Evolutionary conservation across 768 basidiomycete species (phyloP).

Genomic region (Lanmaoa pseudosensibilis): DNA sequence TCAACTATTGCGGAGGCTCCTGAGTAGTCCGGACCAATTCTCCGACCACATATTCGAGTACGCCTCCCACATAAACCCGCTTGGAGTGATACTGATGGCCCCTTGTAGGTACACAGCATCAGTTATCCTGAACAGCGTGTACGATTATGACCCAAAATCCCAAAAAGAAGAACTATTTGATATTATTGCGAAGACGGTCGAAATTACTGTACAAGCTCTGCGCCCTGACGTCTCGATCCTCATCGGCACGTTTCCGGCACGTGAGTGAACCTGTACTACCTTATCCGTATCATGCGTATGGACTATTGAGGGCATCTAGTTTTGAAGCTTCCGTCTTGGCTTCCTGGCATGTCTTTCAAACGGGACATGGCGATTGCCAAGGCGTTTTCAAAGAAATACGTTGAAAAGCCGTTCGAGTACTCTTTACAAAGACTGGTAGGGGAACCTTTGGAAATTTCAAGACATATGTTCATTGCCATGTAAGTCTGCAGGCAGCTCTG

Average conservation of each 20-base stretch:
- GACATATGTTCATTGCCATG: neutral
- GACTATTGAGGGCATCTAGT: conserved; percentile 5
- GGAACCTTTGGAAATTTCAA: neutral
- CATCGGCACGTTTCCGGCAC: conserved; percentile 15
- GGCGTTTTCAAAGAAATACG: conserved; percentile 14
- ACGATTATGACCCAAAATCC: conserved; percentile 19
- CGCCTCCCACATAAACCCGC: neutral
- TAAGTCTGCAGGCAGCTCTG: conserved; percentile 8
- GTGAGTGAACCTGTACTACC: conserved; percentile 5
- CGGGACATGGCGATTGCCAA: conserved; percentile 20
- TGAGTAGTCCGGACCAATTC: conserved; percentile 35
- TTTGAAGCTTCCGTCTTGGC: conserved; percentile 23
- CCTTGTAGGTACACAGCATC: conserved; percentile 20
- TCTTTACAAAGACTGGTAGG: conserved; percentile 22
- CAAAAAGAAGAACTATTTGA: conserved; percentile 15
- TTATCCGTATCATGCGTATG: neutral
- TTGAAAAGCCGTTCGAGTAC: conserved; percentile 15
- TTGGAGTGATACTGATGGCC: neutral
- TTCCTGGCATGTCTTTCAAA: conserved; percentile 27
- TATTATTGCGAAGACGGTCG: conserved; percentile 4
- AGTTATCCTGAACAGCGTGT: conserved; percentile 20
- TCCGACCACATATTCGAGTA: conserved; percentile 37
- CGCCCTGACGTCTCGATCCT: conserved; percentile 22
- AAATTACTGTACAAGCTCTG: conserved; percentile 8
- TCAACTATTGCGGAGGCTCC: conserved; percentile 33